These are phyloP conservation scores for Salvia hispanica DNA, from an alignment of 257 asterid species.

Conservation along the genomic window DNA sequence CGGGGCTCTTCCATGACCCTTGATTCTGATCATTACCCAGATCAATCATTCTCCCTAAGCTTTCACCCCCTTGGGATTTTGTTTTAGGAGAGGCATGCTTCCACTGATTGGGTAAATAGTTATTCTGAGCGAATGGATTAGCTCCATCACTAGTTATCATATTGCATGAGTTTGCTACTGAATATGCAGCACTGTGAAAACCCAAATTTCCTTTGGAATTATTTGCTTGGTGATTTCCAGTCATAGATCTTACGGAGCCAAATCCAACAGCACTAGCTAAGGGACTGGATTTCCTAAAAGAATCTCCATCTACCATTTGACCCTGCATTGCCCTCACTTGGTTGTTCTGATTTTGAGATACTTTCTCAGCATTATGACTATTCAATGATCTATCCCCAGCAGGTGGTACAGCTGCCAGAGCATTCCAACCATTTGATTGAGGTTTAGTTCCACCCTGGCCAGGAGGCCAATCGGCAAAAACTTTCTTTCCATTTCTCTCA, in stretches of 20 bases:
- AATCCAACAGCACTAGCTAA: slow-evolving; percentile 42
- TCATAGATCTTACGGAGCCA: slow-evolving; percentile 48
- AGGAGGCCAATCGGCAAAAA: slow-evolving; percentile 44
- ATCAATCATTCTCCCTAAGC: slow-evolving; percentile 46
- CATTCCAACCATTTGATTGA: slow-evolving; percentile 60
- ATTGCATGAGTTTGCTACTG: slow-evolving; percentile 41
- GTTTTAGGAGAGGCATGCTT: slow-evolving; percentile 49
- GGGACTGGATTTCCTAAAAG: slow-evolving; percentile 56
- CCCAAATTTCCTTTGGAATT: slow-evolving; percentile 44
- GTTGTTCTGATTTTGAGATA: slow-evolving; percentile 43
- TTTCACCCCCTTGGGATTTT: slow-evolving; percentile 50
- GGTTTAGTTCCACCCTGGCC: slow-evolving; percentile 46
- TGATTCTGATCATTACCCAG: slow-evolving; percentile 46
- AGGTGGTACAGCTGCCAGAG: slow-evolving; percentile 48
- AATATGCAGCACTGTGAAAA: slow-evolving; percentile 38
- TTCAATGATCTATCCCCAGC: slow-evolving; percentile 45
- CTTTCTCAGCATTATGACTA: slow-evolving; percentile 42
- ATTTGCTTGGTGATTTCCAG: slow-evolving; percentile 42
- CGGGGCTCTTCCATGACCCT: slow-evolving; percentile 33
- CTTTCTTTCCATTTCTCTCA: slow-evolving; percentile 39
- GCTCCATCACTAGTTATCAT: slow-evolving; percentile 47
- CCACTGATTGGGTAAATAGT: slow-evolving; percentile 60
- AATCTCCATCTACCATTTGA: slow-evolving; percentile 44
- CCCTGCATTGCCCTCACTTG: slow-evolving; percentile 52
- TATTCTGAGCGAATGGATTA: slow-evolving; percentile 48